A percentile compares a stretch with the other conserved stretches of the same genome.
Conservation (phyloP, 192 early-diverging fungal genomes). For the Entomortierella parvispora region DNA sequence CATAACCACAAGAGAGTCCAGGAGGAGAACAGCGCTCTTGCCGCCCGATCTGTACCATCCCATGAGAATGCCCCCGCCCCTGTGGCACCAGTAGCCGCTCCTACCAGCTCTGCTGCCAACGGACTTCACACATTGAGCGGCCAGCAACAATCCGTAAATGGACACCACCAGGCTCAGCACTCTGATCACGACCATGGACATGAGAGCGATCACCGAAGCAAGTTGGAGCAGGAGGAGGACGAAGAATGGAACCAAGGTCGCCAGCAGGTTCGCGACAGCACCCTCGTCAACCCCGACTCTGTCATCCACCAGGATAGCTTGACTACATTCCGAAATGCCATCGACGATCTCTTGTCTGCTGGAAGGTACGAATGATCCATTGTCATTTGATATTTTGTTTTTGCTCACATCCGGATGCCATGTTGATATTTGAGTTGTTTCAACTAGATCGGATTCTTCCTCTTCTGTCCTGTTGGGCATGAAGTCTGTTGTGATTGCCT, state of each 20-base stretch:
- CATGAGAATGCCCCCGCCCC: neutral
- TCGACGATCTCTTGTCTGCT: constrained; percentile 82
- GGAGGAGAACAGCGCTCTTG: constrained; percentile 9
- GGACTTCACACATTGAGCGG: constrained; percentile 1
- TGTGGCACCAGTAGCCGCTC: neutral
- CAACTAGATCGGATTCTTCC: constrained; percentile 69
- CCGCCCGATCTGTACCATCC: too few relatives aligned
- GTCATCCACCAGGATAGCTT: constrained; percentile 74
- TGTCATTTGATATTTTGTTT: too few relatives aligned
- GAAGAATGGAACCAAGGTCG: constrained; percentile 60
- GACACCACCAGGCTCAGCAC: neutral
- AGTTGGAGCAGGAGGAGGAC: constrained; percentile 53
- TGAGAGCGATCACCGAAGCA: constrained; percentile 12
- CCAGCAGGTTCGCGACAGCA: constrained; percentile 66
- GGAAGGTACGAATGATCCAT: constrained; percentile 64
- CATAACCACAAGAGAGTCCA: constrained; percentile 13
- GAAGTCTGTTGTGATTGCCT: constrained; percentile 84
- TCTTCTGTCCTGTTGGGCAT: constrained; percentile 83
- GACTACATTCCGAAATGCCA: constrained; percentile 58
- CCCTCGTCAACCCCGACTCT: constrained; percentile 75
- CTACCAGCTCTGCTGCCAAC: neutral
- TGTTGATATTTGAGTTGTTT: neutral
- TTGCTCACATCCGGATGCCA: neutral
- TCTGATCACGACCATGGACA: constrained; percentile 2
- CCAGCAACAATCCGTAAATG: constrained; percentile 1